Base-by-base conservation (phyloP, 1,139 yeast species). In the Meyerozyma carpophila region DNA sequence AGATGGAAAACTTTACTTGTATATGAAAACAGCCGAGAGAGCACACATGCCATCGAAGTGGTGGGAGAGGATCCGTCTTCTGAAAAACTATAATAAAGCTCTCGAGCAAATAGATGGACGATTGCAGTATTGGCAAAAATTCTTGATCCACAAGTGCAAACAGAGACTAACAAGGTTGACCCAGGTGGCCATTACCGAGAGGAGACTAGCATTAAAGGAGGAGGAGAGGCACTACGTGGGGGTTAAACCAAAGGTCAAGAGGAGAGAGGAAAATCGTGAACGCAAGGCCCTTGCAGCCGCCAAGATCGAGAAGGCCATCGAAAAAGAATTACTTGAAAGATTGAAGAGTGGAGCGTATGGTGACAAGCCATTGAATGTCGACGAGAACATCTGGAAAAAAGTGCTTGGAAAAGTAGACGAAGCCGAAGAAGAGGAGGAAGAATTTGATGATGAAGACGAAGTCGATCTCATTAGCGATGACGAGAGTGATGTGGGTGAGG, bases 301-400 rank as follows among this genome's bases (percentile, higher is more conserved):
- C 29, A 87, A 87, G 73, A 87, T 93, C 55, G 98, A 93, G 65
- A 90, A 89, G 70, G 89, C 96, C 10, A 93, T 93, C 54, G 98
- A 93, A 66, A 89, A 89, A 69, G 98, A 93, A 66, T 76, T 93
- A 53, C 75, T 93, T 57, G 96, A 91, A 44, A 82, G 98, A 68
- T 79, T 93, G 57, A 93, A 93, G 80, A 83, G 93, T 62, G 98
- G 98, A 50, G 98, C 98, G 6, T 93, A 93, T 59, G 98, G 98
- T 50, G 98, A 93, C 59, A 88, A 91, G 63, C 98, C 98, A 46
- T 75, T 93, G 60, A 93, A 93, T 59, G 98, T 93, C 38, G 98
- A 93, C 57, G 97, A 91, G 59, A 84, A 83, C 68, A 82, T 93
- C 49, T 93, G 98, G 98, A 84, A 85, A 76, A 88, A 82, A 70